These are phyloP conservation scores for Tolypocladium pustulatum DNA, from an alignment of 2,329 filamentous ascomycete species.

Conservation along the genomic window DNA sequence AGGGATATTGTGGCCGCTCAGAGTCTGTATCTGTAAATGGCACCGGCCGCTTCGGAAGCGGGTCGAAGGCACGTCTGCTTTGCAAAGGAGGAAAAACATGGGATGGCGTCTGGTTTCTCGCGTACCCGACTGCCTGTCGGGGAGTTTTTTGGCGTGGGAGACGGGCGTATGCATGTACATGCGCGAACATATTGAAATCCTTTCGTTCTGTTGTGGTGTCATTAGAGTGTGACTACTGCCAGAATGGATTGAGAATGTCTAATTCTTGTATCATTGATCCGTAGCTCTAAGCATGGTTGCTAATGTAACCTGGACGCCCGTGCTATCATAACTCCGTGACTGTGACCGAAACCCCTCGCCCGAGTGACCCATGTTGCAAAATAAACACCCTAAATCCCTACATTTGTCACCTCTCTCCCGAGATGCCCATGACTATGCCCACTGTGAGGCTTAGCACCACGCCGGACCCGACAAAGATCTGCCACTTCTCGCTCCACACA, in stretches of 20 bases:
- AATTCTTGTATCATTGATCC: background rate
- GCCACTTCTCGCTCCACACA: slow-evolving; percentile 74
- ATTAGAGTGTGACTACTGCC: background rate
- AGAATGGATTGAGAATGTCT: background rate
- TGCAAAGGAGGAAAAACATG: background rate
- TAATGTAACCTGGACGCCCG: background rate
- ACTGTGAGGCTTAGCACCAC: slow-evolving; percentile 70
- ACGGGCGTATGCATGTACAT: background rate
- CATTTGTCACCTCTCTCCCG: slow-evolving; percentile 17
- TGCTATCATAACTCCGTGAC: background rate
- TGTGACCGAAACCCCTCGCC: background rate
- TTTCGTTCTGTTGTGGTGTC: background rate
- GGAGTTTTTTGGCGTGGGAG: background rate
- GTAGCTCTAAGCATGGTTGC: background rate
- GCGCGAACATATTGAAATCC: too few species aligned
- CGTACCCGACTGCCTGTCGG: background rate
- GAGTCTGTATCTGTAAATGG: slow-evolving; percentile 66
- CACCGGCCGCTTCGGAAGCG: background rate
- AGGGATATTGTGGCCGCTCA: slow-evolving; percentile 93
- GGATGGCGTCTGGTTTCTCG: background rate
- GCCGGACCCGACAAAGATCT: slow-evolving; percentile 78
- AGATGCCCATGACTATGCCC: slow-evolving; percentile 50
- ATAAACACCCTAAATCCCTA: background rate
- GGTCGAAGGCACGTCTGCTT: background rate
- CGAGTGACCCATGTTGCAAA: background rate